Base-by-base conservation (phyloP, 805 yeast species). In the Candida orba region DNA sequence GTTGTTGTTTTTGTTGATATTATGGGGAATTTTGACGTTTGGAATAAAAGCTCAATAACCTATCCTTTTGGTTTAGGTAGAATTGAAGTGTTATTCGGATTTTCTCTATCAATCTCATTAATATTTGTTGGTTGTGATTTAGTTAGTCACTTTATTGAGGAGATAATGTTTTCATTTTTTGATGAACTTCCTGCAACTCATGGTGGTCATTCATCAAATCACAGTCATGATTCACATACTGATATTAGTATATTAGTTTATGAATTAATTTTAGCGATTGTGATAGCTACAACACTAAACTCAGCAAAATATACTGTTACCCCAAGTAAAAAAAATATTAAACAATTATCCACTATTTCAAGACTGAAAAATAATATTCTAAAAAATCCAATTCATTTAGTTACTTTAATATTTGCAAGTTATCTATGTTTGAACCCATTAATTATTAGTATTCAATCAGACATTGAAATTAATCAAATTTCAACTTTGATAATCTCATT, bases 21-120 rank as follows among this genome's bases (percentile, higher is more conserved):
- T 12, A 75, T 91, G 76, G 75, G 87, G n/a, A 93, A 90, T 58
- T 91, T 91, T 63, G 95, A 87, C 50, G 95, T 84, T 6, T 93
- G 98, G 96, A 79, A 76, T 50, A 78, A 76, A 44, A 76, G 90
- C 7, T 84, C 95, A 2, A 69, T 93, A 29, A 79, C 81, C 13
- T 84, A 79, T 51, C 99, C 99, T 1, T 91, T 91, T 68, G 99
- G 98, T 0, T 67, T 91, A 23, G 95, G 95, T n/a, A 71, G 99
- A 46, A 72, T 86, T 14, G 96, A 91, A 57, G 95, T 91, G 0
- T 65, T 91, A 15, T 79, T 84, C 37, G 95, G 95, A 2, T 90
- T 90, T 67, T 95, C 95, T 0, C 68, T 89, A 36, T 79, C 93
- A 14, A 81, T 91, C 1, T 82, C 95, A 1, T 72, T 91, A 48